Percentiles rank a stretch among this genome's conserved stretches.
Conservation (phyloP, 768 basidiomycete genomes). For the Amyloporia xantha region DNA sequence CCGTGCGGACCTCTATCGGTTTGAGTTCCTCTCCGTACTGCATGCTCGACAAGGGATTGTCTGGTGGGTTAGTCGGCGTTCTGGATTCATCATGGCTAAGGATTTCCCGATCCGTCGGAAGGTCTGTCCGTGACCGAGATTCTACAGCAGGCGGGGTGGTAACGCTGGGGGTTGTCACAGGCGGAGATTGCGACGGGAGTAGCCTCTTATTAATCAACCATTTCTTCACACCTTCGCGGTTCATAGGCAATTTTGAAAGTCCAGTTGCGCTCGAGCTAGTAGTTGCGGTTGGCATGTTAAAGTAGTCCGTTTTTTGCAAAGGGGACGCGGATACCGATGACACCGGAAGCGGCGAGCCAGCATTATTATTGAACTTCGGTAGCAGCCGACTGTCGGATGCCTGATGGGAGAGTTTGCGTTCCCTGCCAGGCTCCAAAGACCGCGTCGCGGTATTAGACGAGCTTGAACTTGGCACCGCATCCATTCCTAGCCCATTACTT, state of each 20-base stretch:
- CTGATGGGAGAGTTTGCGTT: constrained; percentile 61
- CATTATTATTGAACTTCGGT: constrained; percentile 39
- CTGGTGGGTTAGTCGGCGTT: constrained; percentile 43
- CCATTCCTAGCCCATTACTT: constrained; percentile 36
- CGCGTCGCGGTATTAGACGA: constrained; percentile 44
- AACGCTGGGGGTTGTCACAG: too few relatives aligned
- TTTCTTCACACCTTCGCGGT: constrained; percentile 71
- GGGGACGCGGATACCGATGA: constrained; percentile 40
- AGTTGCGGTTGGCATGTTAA: constrained; percentile 32
- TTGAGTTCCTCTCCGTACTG: constrained; percentile 17
- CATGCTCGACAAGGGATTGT: constrained; percentile 21
- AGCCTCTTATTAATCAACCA: constrained; percentile 63
- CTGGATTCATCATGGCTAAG: constrained; percentile 38
- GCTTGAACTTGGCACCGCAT: constrained; percentile 33
- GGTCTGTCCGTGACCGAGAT: too few relatives aligned
- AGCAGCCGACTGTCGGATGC: constrained; percentile 62
- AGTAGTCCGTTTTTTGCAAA: constrained; percentile 42
- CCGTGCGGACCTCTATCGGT: constrained; percentile 6
- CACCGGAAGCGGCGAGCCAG: constrained; percentile 31
- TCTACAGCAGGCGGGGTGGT: too few relatives aligned
- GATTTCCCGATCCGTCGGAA: constrained; percentile 63
- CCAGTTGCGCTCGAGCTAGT: constrained; percentile 27
- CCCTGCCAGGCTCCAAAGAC: constrained; percentile 45
- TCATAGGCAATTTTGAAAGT: constrained; percentile 56
- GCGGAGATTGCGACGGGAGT: constrained; percentile 22